Evolutionary conservation across 2,329 filamentous ascomycete species (phyloP).

Genomic region (Ambrosiella xylebori): DNA sequence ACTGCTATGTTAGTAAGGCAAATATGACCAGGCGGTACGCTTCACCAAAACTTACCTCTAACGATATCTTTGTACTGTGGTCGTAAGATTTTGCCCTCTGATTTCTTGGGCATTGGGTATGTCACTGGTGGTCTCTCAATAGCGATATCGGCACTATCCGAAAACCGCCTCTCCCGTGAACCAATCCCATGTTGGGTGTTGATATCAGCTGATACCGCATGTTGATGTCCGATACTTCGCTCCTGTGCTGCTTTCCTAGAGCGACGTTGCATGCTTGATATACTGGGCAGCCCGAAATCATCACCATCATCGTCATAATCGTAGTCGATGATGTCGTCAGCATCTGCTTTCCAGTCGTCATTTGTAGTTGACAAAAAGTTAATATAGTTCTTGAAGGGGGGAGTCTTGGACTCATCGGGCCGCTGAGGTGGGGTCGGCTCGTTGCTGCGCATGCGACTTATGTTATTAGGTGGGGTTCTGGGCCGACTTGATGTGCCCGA

Average conservation of each 20-base stretch:
- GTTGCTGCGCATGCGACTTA: conserved; percentile 24
- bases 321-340: conserved; percentile 62
- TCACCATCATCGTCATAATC: conserved; percentile 66
- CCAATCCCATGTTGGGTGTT: conserved; percentile 16
- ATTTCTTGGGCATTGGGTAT: conserved; percentile 78
- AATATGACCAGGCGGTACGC: not conserved
- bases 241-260: conserved; percentile 26
- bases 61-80: conserved; percentile 97
- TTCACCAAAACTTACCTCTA: conserved; percentile 31
- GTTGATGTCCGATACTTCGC: not conserved
- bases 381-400: conserved; percentile 57
- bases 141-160: conserved; percentile 85
- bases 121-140: conserved; percentile 68
- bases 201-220: not conserved
- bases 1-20: conserved; percentile 13
- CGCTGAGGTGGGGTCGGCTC: conserved; percentile 41
- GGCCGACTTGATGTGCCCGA: conserved; percentile 39
- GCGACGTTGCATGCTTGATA: conserved; percentile 78
- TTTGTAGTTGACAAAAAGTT: conserved; percentile 68
- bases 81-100: conserved; percentile 83
- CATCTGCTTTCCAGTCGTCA: conserved; percentile 63
- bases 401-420: conserved; percentile 37
- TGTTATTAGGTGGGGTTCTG: conserved; percentile 50
- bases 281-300: conserved; percentile 84
- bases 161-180: conserved; percentile 39